Conservation (phyloP, 768 basidiomycete genomes). For the Termitomyces sp. region DNA sequence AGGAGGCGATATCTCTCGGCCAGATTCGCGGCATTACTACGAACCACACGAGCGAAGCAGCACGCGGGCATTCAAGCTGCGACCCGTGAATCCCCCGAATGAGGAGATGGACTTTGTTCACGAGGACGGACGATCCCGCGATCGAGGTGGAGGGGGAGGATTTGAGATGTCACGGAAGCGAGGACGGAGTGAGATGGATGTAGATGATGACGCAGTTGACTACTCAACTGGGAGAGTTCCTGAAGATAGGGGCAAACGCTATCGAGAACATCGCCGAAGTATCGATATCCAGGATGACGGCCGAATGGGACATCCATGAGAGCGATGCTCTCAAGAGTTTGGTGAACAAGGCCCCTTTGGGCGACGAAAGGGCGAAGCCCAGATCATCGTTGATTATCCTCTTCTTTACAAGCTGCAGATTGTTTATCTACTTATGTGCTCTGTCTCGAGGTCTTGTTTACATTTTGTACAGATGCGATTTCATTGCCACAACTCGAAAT, state of each 20-base stretch:
- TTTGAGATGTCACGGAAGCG: conserved; percentile 40
- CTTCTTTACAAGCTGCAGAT: neutral
- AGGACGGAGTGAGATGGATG: conserved; percentile 58
- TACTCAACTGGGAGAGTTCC: conserved; percentile 31
- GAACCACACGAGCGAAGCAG: conserved; percentile 31
- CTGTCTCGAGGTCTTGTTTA: conserved; percentile 11
- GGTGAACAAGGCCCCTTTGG: conserved; percentile 13
- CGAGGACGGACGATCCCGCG: conserved; percentile 45
- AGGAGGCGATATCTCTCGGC: conserved; percentile 40
- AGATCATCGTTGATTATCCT: conserved; percentile 9
- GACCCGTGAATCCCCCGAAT: conserved; percentile 39
- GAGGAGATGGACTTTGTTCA: conserved; percentile 49
- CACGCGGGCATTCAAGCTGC: conserved; percentile 43
- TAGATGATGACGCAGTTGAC: conserved; percentile 45
- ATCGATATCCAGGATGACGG: conserved; percentile 34
- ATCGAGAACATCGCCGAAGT: conserved; percentile 39
- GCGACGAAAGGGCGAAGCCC: conserved; percentile 4
- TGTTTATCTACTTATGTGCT: conserved; percentile 17
- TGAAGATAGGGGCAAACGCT: conserved; percentile 57
- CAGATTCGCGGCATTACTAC: conserved; percentile 49
- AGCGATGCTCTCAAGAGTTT: conserved; percentile 3
- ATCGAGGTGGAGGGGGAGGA: conserved; percentile 25
- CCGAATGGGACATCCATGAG: conserved; percentile 25
- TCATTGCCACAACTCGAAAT: too few relatives aligned
- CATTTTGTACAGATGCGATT: neutral